Evolutionary conservation across 1,139 yeast genomes (phyloP).

Genomic region (Citeromyces siamensis): DNA sequence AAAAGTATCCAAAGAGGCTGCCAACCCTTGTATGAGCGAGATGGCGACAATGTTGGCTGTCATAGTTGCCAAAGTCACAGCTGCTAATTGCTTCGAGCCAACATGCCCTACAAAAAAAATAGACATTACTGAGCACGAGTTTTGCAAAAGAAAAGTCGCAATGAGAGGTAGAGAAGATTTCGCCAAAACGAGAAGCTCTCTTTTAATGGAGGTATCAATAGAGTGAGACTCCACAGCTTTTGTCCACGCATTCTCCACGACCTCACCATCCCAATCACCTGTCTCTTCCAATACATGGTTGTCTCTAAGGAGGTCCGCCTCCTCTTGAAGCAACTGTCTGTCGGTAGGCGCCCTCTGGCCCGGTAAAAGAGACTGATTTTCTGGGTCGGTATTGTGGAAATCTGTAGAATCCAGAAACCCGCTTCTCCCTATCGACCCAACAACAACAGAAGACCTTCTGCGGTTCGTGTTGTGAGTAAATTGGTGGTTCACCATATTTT

Average conservation of each 20-base stretch:
- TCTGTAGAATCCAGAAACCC: conserved; percentile 41
- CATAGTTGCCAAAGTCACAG: conserved; percentile 62
- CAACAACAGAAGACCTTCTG: conserved; percentile 39
- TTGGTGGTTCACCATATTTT: conserved; percentile 8
- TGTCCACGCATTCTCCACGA: conserved; percentile 19
- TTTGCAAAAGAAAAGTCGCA: conserved; percentile 67
- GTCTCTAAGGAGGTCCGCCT: conserved; percentile 14
- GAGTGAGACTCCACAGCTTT: conserved; percentile 22
- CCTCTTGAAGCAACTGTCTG: conserved; percentile 12
- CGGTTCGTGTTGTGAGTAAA: conserved; percentile 34
- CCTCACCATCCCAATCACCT: conserved; percentile 11
- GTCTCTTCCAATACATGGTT: conserved; percentile 10
- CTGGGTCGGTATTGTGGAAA: conserved; percentile 17
- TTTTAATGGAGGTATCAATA: conserved; percentile 22
- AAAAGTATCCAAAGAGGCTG: conserved; percentile 64
- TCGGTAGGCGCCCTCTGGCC: conserved; percentile 4
- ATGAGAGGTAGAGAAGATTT: conserved; percentile 48
- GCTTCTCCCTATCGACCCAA: conserved; percentile 40
- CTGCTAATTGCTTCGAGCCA: conserved; percentile 69
- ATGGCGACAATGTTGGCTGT: conserved; percentile 66
- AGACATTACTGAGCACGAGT: conserved; percentile 74
- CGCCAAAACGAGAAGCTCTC: conserved; percentile 31
- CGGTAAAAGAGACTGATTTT: conserved; percentile 5
- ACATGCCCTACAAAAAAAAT: conserved; percentile 75
- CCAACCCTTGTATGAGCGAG: conserved; percentile 61